These are phyloP conservation scores for Acacia pycnantha DNA, from an alignment of 331 rosid genomes.

Conservation along the genomic window DNA sequence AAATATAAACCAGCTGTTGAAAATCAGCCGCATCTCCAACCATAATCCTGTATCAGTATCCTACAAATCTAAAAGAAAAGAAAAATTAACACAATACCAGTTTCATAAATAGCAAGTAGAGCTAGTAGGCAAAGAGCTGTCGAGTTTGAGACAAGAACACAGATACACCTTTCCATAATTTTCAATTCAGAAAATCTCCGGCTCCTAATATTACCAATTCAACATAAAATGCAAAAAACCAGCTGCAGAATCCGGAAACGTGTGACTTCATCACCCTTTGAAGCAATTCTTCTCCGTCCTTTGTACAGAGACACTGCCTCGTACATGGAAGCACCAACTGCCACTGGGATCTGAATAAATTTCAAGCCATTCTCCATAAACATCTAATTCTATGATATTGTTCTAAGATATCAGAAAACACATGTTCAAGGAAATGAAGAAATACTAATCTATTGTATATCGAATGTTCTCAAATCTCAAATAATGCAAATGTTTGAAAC, in stretches of 20 bases:
- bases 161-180: too few species aligned
- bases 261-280: slow-evolving; percentile 45
- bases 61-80: too few species aligned
- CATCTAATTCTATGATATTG: neutral
- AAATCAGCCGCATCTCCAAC: too few species aligned
- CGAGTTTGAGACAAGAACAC: too few species aligned
- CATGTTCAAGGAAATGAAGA: neutral
- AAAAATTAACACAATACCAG: too few species aligned
- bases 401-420: neutral
- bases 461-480: neutral
- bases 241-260: slow-evolving; percentile 41
- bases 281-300: slow-evolving; percentile 45
- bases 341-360: slow-evolving; percentile 53
- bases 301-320: slow-evolving; percentile 59
- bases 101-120: too few species aligned
- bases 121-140: too few species aligned
- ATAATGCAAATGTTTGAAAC: neutral
- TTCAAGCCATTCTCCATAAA: neutral
- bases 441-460: neutral
- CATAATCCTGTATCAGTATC: too few species aligned
- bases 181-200: too few species aligned
- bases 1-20: too few species aligned
- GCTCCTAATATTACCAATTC: too few species aligned
- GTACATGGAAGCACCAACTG: slow-evolving; percentile 45
- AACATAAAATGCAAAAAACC: too few species aligned